A percentile compares a stretch with the other conserved stretches of the same genome.
These are phyloP conservation scores for Fusarium proliferatum DNA, from an alignment of 2,329 filamentous ascomycete genomes.

Conservation along the genomic window DNA sequence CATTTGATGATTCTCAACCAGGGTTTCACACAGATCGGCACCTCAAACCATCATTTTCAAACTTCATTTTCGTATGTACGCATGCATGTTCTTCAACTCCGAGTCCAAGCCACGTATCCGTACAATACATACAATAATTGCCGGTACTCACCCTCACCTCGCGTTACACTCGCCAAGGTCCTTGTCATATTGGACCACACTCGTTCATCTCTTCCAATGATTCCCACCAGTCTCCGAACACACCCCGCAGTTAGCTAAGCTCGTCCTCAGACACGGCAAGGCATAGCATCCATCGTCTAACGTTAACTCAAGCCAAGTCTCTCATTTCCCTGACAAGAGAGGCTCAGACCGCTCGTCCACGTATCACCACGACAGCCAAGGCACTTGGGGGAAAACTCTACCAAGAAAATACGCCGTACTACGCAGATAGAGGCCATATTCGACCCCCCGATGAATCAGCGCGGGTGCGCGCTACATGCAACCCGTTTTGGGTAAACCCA, in stretches of 20 bases:
- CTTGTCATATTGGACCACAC: background rate
- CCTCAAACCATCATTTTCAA: constrained; percentile 6
- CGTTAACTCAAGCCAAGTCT: background rate
- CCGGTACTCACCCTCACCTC: background rate
- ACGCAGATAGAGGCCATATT: background rate
- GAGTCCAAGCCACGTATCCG: background rate
- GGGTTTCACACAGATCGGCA: constrained; percentile 23
- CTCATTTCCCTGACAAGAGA: constrained; percentile 23
- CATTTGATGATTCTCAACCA: constrained; percentile 16
- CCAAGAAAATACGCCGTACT: constrained; percentile 20
- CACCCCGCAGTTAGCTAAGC: background rate
- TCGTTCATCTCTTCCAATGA: constrained; percentile 3
- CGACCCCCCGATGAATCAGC: background rate
- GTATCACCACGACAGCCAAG: constrained; percentile 16
- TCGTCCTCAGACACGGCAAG: background rate
- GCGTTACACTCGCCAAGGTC: constrained; percentile 2
- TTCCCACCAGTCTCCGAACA: background rate
- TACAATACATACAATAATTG: background rate
- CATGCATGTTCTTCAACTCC: background rate
- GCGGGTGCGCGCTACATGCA: background rate
- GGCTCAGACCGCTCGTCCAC: constrained; percentile 33
- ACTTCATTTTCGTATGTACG: constrained; percentile 23
- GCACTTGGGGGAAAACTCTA: background rate
- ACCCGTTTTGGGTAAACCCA: constrained; percentile 1
- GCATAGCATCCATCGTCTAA: constrained; percentile 1